Base-by-base conservation (phyloP, 129 eudicot genomes). In the Centella asiatica region DNA sequence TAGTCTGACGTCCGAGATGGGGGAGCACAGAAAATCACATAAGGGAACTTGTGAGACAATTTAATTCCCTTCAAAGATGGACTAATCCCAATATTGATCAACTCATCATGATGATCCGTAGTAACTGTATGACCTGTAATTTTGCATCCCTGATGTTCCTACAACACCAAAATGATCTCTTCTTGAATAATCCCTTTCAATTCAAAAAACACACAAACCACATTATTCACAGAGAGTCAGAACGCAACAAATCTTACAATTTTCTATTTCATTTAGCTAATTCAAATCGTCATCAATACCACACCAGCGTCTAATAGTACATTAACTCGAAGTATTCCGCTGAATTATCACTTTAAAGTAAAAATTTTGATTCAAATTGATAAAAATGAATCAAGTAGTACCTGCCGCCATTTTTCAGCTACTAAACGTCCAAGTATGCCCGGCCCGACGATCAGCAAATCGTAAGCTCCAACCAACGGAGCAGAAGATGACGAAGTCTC, bases 371-470 rank as follows among this genome's bases (percentile, higher is more conserved):
- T 17, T 3, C 23, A 54, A 29, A 9, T 13, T 0, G 2, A 29
- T 13, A 18, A 5, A 60, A 40, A 20, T 62, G 17, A 46, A n/a
- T 33, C n/a, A n/a, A n/a, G n/a, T n/a, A 56, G 42, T 69, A 90
- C 97, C 94, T 81, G 51, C 6, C 77, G 77, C 97, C 97, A 90
- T 53, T 77, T 80, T 53, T 81, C 81, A 69, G 97, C 95, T 11
- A 90, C 89, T 27, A 90, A 61, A n/a, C 89, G 94, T 4, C 97
- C 97, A 40, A 90, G 89, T 62, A 90, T 89, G 44, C 97, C 97
- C 36, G 97, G 97, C 39, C 97, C 97, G 54, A 86, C 95, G 60
- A 90, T 90, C 73, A 90, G 80, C 83, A 90, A 72, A 74, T 90
- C 95, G 34, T 68, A 70, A n/a, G 86, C 83, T 69, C 95, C 95